Conservation (phyloP, 2,329 filamentous ascomycete species). For the Aureobasidium sp. region DNA sequence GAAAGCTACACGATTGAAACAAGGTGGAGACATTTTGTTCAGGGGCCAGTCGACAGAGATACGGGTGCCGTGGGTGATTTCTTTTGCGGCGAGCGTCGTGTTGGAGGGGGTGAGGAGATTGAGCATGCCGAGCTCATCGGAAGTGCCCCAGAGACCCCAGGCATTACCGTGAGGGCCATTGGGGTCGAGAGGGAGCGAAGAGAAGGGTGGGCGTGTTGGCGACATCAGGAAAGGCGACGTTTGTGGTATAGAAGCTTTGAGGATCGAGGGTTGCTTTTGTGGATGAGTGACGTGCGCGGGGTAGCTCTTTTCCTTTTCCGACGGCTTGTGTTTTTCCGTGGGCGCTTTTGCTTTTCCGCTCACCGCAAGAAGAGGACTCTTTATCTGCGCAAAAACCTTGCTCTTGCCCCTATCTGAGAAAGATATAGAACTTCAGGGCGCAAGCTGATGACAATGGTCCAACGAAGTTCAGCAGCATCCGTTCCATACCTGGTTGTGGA, state of each 20-base stretch:
- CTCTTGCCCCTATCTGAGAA: too few species aligned
- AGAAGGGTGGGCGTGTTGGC: background rate
- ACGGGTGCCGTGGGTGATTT: slow-evolving; percentile 63
- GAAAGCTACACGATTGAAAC: slow-evolving; percentile 57
- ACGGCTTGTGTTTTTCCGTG: background rate
- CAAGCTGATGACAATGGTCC: background rate
- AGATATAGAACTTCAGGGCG: too few species aligned
- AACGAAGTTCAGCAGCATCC: background rate
- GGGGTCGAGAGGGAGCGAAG: slow-evolving; percentile 49
- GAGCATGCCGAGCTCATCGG: slow-evolving; percentile 50
- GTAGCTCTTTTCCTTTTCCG: background rate
- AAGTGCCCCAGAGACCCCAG: slow-evolving; percentile 68
- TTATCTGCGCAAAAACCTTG: too few species aligned
- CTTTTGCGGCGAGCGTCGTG: slow-evolving; percentile 58
- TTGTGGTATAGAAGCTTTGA: too few species aligned
- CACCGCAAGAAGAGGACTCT: too few species aligned
- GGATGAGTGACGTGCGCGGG: slow-evolving; percentile 3
- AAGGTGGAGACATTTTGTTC: slow-evolving; percentile 57
- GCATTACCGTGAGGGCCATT: slow-evolving; percentile 62
- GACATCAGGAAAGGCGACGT: too few species aligned
- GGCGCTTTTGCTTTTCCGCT: slow-evolving; percentile 5
- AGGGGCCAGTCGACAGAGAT: slow-evolving; percentile 62
- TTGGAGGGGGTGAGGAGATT: slow-evolving; percentile 33
- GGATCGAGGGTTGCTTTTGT: background rate
- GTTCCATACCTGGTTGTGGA: background rate